These are phyloP conservation scores for Moesziomyces sp. DNA, from an alignment of 1,284 basidiomycete species.

Conservation along the genomic window DNA sequence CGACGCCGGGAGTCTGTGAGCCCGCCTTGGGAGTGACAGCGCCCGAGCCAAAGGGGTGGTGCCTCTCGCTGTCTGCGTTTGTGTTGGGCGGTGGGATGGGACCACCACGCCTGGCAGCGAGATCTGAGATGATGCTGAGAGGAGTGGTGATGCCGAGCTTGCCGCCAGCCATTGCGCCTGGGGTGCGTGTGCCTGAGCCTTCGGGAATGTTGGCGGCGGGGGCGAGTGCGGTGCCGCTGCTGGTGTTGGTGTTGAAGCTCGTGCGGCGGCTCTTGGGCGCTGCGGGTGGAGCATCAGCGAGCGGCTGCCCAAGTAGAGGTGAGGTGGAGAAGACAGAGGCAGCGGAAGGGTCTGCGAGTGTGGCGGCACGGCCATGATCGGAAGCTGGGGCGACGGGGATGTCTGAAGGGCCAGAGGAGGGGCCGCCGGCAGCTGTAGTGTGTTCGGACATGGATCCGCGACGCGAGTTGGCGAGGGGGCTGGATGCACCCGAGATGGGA, in stretches of 20 bases:
- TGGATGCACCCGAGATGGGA: constrained; percentile 38
- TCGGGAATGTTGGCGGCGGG: constrained; percentile 26
- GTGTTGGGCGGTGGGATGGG: constrained; percentile 31
- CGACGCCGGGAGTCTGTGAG: constrained; percentile 51
- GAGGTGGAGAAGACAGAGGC: constrained; percentile 25
- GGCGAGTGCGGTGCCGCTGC: constrained; percentile 37
- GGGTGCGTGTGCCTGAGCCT: constrained; percentile 44
- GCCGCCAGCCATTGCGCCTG: constrained; percentile 50
- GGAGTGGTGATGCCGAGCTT: constrained; percentile 57
- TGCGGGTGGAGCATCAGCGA: constrained; percentile 9
- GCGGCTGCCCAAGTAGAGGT: constrained; percentile 13
- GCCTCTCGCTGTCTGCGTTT: constrained; percentile 50
- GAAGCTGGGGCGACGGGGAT: constrained; percentile 54
- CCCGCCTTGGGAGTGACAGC: constrained; percentile 60
- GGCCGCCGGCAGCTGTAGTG: constrained; percentile 3
- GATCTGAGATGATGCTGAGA: constrained; percentile 66
- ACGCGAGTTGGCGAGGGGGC: constrained; percentile 34
- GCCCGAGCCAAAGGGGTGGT: constrained; percentile 62
- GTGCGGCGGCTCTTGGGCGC: constrained; percentile 39
- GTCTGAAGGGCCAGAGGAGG: constrained; percentile 17
- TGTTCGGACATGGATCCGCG: constrained; percentile 36
- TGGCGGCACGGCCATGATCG: constrained; percentile 46
- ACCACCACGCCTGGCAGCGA: constrained; percentile 59
- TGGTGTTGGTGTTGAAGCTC: constrained; percentile 45
- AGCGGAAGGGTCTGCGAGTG: constrained; percentile 12